Evolutionary conservation across 306 rosid genomes (phyloP), one percentile per base, ranked within the genome.

Genomic region (Cucumis cinereus): DNA sequence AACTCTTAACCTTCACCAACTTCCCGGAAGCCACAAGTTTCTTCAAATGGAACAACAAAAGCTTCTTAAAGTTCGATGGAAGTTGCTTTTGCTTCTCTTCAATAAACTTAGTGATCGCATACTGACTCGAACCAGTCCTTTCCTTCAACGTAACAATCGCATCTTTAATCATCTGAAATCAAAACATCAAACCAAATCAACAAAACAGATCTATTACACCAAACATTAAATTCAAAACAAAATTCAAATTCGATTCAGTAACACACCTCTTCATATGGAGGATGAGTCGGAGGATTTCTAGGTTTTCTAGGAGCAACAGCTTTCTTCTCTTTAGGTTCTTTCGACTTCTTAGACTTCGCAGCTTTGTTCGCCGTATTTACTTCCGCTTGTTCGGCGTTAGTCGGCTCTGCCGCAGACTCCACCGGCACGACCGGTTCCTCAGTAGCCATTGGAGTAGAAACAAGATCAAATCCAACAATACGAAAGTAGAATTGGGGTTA

Each of bases 71-170:
- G 28, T 88, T 88, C 0, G 93, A 49, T 0, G 97, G 93, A 6
- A 95, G 79, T 0, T 84, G 80, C 81, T 90, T 95, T 13, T 95
- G 92, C 82, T 92, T 89, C 77, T 84, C 92, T 52, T 92, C 99
- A 13, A 88, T 84, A 75, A 86, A 89, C 76, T 88, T 92, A 0
- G 97, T 82, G 14, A 95, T 89, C 60, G 99, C 99, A 16, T 89
- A 82, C 84, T 92, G 99, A 76, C 99, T 95, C 23, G 99, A 95
- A 59, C 99, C 99, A 0, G 88, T 89, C 70, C 91, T 89, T 84
- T 95, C 99, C 26, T 95, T 92, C 52, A 95, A 63, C 30, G 83
- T 52, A 26, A 76, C 77, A 28, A 95, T 90, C 8, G 99, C 99
- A 2, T 90, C 97, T n/a, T 77, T 77, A 50, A 92, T 84, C 99